phyloP scores from a whole-genome alignment of 345 rosid genomes.

The Rhodamnia rubescens region DNA sequence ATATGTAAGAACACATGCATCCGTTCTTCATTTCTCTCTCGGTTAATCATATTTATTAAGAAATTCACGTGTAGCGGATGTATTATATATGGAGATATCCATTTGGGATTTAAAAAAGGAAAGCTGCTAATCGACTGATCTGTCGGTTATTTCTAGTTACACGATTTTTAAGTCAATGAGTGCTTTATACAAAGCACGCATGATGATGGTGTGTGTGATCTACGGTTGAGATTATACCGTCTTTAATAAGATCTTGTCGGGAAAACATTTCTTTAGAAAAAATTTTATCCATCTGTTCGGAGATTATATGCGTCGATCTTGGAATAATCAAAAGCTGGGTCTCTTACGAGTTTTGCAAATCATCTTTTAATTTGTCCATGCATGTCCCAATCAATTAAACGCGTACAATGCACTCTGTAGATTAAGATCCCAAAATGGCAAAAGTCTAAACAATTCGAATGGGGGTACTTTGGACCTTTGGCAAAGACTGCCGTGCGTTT shows the following conservation, averaged over 20 bases:
- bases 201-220: too few relatives aligned
- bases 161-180: too few relatives aligned
- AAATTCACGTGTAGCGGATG: neutral
- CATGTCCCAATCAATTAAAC: neutral
- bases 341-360: neutral
- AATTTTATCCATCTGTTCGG: neutral
- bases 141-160: too few relatives aligned
- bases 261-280: too few relatives aligned
- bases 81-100: neutral
- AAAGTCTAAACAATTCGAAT: neutral
- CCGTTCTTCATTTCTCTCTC: neutral
- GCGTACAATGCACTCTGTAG: neutral
- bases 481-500: neutral
- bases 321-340: neutral
- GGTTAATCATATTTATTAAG: neutral
- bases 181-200: too few relatives aligned
- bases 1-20: neutral
- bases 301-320: neutral
- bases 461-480: neutral
- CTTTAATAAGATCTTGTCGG: too few relatives aligned
- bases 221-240: too few relatives aligned
- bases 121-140: too few relatives aligned
- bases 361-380: neutral
- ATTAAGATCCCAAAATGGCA: neutral
- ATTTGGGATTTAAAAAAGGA: neutral